A percentile compares a stretch with the other conserved stretches of the same genome.
phyloP scores from a whole-genome alignment of 2,329 filamentous ascomycete species.

The Dactylellina cionopaga region DNA sequence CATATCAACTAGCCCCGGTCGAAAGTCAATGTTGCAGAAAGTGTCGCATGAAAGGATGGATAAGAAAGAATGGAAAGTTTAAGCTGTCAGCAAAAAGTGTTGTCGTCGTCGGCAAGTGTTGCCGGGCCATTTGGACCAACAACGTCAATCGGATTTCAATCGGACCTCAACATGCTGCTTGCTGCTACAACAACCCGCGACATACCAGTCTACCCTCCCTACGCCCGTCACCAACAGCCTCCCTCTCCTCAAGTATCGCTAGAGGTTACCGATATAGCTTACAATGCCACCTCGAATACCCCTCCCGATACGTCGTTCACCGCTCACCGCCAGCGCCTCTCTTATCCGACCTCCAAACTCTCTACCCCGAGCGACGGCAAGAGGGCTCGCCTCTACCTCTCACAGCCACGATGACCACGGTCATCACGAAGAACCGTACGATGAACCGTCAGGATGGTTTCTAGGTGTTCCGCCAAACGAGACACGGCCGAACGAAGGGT shows the following conservation, averaged over 20 bases:
- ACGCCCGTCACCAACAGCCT: slow-evolving; percentile 5
- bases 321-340: slow-evolving; percentile 47
- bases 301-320: slow-evolving; percentile 48
- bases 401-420: slow-evolving; percentile 60
- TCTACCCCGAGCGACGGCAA: slow-evolving; percentile 28
- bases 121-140: slow-evolving; percentile 28
- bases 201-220: too few relatives aligned
- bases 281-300: slow-evolving; percentile 52
- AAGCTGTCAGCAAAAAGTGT: neutral
- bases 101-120: slow-evolving; percentile 16
- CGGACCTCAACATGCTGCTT: slow-evolving; percentile 16
- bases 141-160: slow-evolving; percentile 43
- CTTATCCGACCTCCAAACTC: slow-evolving; percentile 45
- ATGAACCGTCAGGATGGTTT: slow-evolving; percentile 89
- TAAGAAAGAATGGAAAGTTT: neutral
- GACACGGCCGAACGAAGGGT: slow-evolving; percentile 95
- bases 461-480: slow-evolving; percentile 93
- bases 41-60: neutral
- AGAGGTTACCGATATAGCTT: neutral
- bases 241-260: neutral
- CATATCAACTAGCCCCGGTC: too few relatives aligned
- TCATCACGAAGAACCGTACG: slow-evolving; percentile 79
- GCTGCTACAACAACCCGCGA: slow-evolving; percentile 20
- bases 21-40: neutral
- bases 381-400: slow-evolving; percentile 41